These are phyloP conservation scores for Ascochyta rabiei DNA, from an alignment of 2,329 filamentous ascomycete species.

Conservation along the genomic window DNA sequence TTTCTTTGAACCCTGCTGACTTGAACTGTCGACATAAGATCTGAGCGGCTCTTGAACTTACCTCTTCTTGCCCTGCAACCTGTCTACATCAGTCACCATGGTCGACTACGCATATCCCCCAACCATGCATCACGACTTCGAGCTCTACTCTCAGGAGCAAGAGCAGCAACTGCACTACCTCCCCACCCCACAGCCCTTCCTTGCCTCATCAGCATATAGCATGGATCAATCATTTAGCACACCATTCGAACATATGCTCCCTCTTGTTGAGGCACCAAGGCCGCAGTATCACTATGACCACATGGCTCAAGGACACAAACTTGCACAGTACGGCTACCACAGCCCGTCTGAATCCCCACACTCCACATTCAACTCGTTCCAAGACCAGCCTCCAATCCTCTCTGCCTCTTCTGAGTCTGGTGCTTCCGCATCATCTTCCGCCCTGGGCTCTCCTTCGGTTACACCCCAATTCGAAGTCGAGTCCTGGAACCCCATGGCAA, in stretches of 20 bases:
- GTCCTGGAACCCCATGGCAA: conserved; percentile 63
- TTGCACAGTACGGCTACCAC: conserved; percentile 44
- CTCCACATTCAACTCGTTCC: conserved; percentile 55
- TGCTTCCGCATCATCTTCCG: conserved; percentile 58
- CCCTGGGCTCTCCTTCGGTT: conserved; percentile 61
- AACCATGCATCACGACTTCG: conserved; percentile 46
- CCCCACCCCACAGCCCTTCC: conserved; percentile 37
- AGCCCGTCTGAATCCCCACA: conserved; percentile 52
- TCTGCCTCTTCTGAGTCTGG: conserved; percentile 59
- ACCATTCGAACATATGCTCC: conserved; percentile 43
- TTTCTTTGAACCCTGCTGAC: conserved; percentile 39
- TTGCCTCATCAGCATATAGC: conserved; percentile 34
- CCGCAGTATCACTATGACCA: conserved; percentile 46
- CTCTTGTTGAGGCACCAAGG: conserved; percentile 40
- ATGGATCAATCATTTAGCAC: conserved; percentile 48
- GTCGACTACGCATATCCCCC: conserved; percentile 44
- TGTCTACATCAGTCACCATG: conserved; percentile 35
- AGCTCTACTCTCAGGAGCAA: conserved; percentile 45
- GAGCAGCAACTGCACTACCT: conserved; percentile 43
- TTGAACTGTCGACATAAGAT: conserved; percentile 22
- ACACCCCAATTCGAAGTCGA: conserved; percentile 63
- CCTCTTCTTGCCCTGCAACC: conserved; percentile 10
- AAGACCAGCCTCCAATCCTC: conserved; percentile 53
- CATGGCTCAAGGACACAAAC: conserved; percentile 47
- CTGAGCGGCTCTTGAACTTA: conserved; percentile 25